Evolutionary conservation across 1,139 yeast genomes (phyloP), one percentile per base, ranked within the genome.

Genomic region (Torulaspora pretoriensis): DNA sequence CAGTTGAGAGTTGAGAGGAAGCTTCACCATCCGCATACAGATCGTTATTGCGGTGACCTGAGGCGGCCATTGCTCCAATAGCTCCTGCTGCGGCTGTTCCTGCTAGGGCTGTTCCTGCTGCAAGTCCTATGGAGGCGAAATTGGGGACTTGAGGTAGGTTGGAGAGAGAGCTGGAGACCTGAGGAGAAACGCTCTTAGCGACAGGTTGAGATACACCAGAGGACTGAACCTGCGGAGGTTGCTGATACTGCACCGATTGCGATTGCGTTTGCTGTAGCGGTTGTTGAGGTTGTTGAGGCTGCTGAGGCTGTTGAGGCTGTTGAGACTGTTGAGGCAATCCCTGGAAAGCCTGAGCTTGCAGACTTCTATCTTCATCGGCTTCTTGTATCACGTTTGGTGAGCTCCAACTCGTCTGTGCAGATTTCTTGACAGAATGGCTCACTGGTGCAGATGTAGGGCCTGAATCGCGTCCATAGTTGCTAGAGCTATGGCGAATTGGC

Each of bases 1-100:
- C 90, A 51, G 78, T 78, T 0, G 95, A 81, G 40, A 88, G 70
- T 59, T 83, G 81, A 22, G 81, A 80, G 1, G 88, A 77, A 4
- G 79, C 73, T 42, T 75, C 81, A 2, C 74, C 59, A 49, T 79
- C 84, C 0, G 83, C 81, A 43, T 78, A 68, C 38, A 80, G 64
- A 49, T 80, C 87, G 41, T 68, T 68, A 52, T 76, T 75, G 10
- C 39, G 49, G 22, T 34, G 39, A 4, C 29, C 22, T 12, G 34
- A 29, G 8, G 30, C 13, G 19, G 29, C 39, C 8, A 43, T 16
- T 7, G 43, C 47, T 37, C 42, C 43, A 34, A 28, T 34, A 25
- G 46, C 40, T 12, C 47, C 48, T 5, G 47, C 53, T 9, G 43
- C 49, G 10, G 26, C 17, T 3, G 35, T 6, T 32, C 33, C 41